These are phyloP conservation scores for Dryadomyces sulphureus DNA, from an alignment of 2,329 filamentous ascomycete genomes.

Conservation along the genomic window DNA sequence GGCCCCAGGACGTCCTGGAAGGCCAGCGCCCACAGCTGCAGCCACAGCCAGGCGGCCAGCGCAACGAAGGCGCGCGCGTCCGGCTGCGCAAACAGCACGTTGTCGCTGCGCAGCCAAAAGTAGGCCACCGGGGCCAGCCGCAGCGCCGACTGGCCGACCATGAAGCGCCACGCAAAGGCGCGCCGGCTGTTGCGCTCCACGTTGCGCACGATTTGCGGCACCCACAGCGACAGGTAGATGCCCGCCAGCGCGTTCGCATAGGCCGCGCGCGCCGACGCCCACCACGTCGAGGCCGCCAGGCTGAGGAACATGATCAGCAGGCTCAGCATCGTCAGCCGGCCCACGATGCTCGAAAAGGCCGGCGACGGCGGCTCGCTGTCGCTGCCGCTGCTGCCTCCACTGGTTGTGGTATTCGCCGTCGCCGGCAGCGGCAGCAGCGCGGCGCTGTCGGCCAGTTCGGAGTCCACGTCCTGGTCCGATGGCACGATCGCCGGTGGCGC, in stretches of 20 bases:
- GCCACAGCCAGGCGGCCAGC: constrained; percentile 68
- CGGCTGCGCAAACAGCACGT: constrained; percentile 63
- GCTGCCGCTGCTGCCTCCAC: constrained; percentile 16
- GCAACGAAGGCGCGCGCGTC: constrained; percentile 51
- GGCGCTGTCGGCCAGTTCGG: constrained; percentile 35
- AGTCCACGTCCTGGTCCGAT: constrained; percentile 48
- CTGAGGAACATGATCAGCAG: constrained; percentile 42
- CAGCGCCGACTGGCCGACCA: constrained; percentile 66
- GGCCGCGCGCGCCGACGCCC: constrained; percentile 33
- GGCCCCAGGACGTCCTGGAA: constrained; percentile 78
- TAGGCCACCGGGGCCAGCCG: constrained; percentile 72
- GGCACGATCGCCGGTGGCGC: constrained; percentile 30
- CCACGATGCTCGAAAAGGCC: constrained; percentile 40
- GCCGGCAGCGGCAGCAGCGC: constrained; percentile 6
- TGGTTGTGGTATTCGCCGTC: constrained; percentile 18
- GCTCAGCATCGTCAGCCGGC: constrained; percentile 40
- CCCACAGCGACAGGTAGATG: constrained; percentile 78
- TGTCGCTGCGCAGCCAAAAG: constrained; percentile 64
- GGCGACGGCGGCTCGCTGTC: constrained; percentile 11
- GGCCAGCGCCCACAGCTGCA: constrained; percentile 65
- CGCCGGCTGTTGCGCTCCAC: constrained; percentile 79
- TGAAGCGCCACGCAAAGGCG: constrained; percentile 83
- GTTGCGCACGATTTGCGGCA: constrained; percentile 85
- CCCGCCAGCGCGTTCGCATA: constrained; percentile 54
- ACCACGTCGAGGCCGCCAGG: constrained; percentile 46